Evolutionary conservation across 805 yeast species (phyloP).

Genomic region (Sugiyamaella qingdaonensis): DNA sequence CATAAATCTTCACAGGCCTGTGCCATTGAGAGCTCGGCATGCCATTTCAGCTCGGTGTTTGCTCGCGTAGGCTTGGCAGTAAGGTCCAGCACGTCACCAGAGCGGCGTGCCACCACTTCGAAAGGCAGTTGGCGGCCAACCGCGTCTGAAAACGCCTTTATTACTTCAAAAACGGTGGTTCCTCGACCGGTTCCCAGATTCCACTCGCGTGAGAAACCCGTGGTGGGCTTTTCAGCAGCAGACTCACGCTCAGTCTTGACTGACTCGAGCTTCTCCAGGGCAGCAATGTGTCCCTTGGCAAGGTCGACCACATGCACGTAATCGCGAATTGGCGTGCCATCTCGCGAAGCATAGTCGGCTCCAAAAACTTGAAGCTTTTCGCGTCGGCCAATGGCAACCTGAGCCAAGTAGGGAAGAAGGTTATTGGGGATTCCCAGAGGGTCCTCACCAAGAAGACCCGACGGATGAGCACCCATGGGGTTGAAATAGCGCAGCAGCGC

Average conservation of each 20-base stretch:
- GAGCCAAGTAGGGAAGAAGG: slow-evolving; percentile 68
- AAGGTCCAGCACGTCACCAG: slow-evolving; percentile 71
- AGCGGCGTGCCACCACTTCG: slow-evolving; percentile 62
- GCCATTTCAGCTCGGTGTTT: slow-evolving; percentile 61
- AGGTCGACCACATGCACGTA: slow-evolving; percentile 78
- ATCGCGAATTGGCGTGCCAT: slow-evolving; percentile 80
- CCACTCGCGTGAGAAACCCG: slow-evolving; percentile 69
- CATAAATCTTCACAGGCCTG: slow-evolving; percentile 70
- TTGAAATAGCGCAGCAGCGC: slow-evolving; percentile 76
- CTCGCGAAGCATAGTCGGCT: slow-evolving; percentile 62
- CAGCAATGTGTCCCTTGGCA: slow-evolving; percentile 72
- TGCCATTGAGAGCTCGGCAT: slow-evolving; percentile 49
- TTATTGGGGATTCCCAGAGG: slow-evolving; percentile 76
- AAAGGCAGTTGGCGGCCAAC: slow-evolving; percentile 62
- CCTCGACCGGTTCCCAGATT: slow-evolving; percentile 80
- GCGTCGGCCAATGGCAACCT: slow-evolving; percentile 70
- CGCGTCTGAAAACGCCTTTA: slow-evolving; percentile 58
- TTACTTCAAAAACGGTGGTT: slow-evolving; percentile 70
- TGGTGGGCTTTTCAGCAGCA: slow-evolving; percentile 20
- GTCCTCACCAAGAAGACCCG: slow-evolving; percentile 77
- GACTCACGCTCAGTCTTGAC: slow-evolving; percentile 19
- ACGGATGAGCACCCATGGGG: slow-evolving; percentile 83
- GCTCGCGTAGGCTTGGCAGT: slow-evolving; percentile 72
- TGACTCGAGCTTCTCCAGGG: slow-evolving; percentile 50
- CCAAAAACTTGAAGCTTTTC: slow-evolving; percentile 68